Evolutionary conservation across 768 basidiomycete genomes (phyloP).

Genomic region (Tricholoma sp.): DNA sequence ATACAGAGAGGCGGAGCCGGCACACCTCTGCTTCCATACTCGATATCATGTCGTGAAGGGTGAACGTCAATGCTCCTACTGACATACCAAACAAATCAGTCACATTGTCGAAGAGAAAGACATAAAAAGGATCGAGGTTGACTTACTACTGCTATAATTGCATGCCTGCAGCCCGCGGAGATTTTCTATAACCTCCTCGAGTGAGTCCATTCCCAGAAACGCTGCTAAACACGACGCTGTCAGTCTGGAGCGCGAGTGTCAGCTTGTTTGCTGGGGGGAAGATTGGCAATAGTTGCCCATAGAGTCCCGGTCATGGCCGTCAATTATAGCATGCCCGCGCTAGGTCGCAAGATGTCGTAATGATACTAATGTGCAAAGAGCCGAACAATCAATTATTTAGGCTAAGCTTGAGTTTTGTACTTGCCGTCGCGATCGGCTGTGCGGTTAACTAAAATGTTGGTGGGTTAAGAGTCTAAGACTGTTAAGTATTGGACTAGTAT

Average conservation of each 20-base stretch:
- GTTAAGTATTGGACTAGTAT: too few relatives aligned
- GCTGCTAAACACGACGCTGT: background rate
- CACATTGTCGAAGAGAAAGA: background rate
- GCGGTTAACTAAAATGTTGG: too few relatives aligned
- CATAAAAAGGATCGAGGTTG: background rate
- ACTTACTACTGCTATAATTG: constrained; percentile 21
- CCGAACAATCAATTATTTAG: too few relatives aligned
- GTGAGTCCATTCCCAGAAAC: background rate
- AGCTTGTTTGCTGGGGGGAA: background rate
- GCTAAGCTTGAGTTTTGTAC: too few relatives aligned
- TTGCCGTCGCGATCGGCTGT: too few relatives aligned
- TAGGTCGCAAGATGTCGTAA: too few relatives aligned
- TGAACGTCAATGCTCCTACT: constrained; percentile 21
- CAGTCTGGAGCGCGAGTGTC: background rate
- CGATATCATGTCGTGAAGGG: constrained; percentile 15
- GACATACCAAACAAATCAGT: background rate
- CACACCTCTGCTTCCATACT: constrained; percentile 15
- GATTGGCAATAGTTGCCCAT: too few relatives aligned
- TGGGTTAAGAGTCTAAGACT: too few relatives aligned
- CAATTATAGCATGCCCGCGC: too few relatives aligned
- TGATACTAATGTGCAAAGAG: too few relatives aligned
- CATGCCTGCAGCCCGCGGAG: constrained; percentile 16
- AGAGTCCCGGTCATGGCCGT: too few relatives aligned
- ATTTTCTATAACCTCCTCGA: constrained; percentile 4
- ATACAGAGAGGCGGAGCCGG: background rate